Evolutionary conservation across 495 filamentous ascomycete species (phyloP), one percentile per base, ranked within the genome.

Genomic region (Xylaria grammica): DNA sequence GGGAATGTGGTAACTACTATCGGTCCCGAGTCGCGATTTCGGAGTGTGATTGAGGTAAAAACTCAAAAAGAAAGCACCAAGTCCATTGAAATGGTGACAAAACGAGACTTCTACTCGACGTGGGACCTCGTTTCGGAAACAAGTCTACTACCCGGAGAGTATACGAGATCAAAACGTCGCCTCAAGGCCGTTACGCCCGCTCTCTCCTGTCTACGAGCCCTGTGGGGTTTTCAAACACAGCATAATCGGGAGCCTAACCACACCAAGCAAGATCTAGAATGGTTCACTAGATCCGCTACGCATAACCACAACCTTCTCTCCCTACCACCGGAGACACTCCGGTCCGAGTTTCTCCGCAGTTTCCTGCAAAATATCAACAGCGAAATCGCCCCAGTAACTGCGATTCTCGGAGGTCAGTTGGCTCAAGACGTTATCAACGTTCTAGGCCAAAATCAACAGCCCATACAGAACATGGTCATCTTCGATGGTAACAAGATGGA

Each of bases 351-450:
- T 69, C 78, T 99, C n/a, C 83, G 91, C 13, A 86, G 80, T 65
- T 97, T 97, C 77, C 70, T 97, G 32, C 88, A 93, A 74, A 93
- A 93, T 46, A 78, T 96, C 3, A 88, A 87, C 17, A 84, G 84
- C 67, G 95, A 99, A 76, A 76, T 99, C 30, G 88, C 90, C 30
- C 93, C 95, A 24, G 91, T 96, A 11, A 89, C 93, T 1, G 94
- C 95, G 0, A 93, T 97, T 62, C 75, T 98, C 26, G 95, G 95
- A 27, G 95, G 93, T 0, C 86, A 91, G 70, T 81, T 99, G 4
- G 93, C 94, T 3, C 95, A 99, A 78, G 95, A 99, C 73, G 92
- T 96, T 20, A 98, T 99, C 76, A 98, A 97, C 65, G 94, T 97
- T 38, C 85, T 98, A 9, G 91, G 93, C 24, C 85, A 88, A 66